Evolutionary conservation across 805 yeast species (phyloP).

Genomic region (Schwanniomyces occidentalis): DNA sequence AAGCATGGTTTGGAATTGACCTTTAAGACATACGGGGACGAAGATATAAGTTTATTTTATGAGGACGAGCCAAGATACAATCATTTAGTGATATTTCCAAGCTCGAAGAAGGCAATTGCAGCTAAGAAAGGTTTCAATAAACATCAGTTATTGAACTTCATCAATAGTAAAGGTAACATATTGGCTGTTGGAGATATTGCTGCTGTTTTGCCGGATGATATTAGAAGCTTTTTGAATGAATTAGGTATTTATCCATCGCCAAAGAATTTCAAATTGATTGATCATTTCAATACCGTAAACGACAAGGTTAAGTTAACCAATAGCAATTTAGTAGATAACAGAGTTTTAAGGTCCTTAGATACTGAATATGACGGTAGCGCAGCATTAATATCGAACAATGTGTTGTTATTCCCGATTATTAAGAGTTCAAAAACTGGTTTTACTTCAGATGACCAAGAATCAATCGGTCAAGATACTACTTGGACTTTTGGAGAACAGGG

Average conservation of each 20-base stretch:
- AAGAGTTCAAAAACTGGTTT: slow-evolving; percentile 66
- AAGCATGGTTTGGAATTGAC: slow-evolving; percentile 14
- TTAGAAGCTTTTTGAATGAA: slow-evolving; percentile 69
- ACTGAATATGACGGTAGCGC: slow-evolving; percentile 51
- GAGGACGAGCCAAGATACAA: slow-evolving; percentile 25
- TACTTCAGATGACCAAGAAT: slow-evolving; percentile 44
- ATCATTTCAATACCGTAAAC: slow-evolving; percentile 54
- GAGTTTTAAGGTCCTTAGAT: slow-evolving; percentile 15
- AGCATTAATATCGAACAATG: slow-evolving; percentile 70
- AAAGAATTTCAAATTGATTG: slow-evolving; percentile 60
- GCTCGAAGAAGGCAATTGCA: slow-evolving; percentile 30
- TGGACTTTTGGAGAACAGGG: slow-evolving; percentile 88
- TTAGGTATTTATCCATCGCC: slow-evolving; percentile 86
- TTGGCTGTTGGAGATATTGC: slow-evolving; percentile 57
- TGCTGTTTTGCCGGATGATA: slow-evolving; percentile 35
- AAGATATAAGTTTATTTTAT: slow-evolving; percentile 20
- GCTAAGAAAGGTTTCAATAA: slow-evolving; percentile 31
- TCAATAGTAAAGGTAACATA: slow-evolving; percentile 72
- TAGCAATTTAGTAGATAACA: slow-evolving; percentile 26
- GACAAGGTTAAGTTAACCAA: slow-evolving; percentile 30
- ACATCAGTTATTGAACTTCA: slow-evolving; percentile 54
- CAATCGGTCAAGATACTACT: slow-evolving; percentile 45
- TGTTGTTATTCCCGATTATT: slow-evolving; percentile 67
- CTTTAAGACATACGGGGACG: slow-evolving; percentile 24
- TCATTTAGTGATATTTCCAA: slow-evolving; percentile 37